Conservation (phyloP, 2,329 filamentous ascomycete species). For the Helminthosporium solani region DNA sequence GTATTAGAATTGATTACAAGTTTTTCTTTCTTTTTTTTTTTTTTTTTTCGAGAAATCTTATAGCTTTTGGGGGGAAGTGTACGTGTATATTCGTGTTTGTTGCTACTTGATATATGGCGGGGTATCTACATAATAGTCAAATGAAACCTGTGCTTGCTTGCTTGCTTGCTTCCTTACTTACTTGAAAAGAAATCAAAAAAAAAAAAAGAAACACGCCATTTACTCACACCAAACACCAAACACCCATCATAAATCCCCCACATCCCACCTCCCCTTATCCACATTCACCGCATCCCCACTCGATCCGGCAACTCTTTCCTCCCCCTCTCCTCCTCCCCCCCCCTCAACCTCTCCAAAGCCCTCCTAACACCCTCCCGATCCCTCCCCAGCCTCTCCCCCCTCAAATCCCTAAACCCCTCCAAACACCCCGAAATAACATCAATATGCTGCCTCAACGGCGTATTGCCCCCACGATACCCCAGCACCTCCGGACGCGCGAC, state of each 20-base stretch:
- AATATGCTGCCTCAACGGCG: conserved; percentile 73
- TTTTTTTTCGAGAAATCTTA: no score
- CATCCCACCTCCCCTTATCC: neutral
- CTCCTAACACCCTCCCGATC: conserved; percentile 54
- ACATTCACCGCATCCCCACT: conserved; percentile 7
- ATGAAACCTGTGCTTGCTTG: no score
- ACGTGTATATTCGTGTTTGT: no score
- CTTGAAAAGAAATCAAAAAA: no score
- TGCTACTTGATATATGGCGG: no score
- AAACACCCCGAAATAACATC: conserved; percentile 72
- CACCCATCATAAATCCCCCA: conserved; percentile 1
- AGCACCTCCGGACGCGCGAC: conserved; percentile 66
- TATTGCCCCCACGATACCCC: conserved; percentile 50
- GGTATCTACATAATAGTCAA: no score
- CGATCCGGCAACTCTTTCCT: conserved; percentile 5
- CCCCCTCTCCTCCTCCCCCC: conserved; percentile 16
- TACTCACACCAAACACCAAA: no score
- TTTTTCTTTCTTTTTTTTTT: no score
- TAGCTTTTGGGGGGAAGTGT: no score
- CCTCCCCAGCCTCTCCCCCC: conserved; percentile 58
- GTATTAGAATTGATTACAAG: conserved; percentile 17
- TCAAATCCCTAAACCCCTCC: conserved; percentile 66
- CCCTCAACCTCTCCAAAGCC: conserved; percentile 16
- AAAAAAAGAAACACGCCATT: no score
- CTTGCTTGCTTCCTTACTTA: no score